These are phyloP conservation scores for Ammopiptanthus mongolicus DNA, from an alignment of 306 rosid species.

Conservation along the genomic window DNA sequence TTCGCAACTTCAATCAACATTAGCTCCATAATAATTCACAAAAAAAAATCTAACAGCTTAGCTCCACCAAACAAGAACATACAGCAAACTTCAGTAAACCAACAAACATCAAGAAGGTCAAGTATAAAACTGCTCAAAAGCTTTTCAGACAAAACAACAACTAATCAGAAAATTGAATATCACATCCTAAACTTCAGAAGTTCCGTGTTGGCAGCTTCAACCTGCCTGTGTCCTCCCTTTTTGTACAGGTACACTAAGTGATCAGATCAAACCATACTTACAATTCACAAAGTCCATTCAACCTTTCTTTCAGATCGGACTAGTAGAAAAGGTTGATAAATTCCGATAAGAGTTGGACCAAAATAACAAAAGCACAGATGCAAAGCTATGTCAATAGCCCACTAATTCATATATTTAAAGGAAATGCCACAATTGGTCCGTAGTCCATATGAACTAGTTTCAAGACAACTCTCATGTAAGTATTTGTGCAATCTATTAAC, in stretches of 20 bases:
- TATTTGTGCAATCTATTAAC: slow-evolving; percentile 5
- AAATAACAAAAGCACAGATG: background rate
- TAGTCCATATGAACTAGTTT: background rate
- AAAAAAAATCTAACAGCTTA: background rate
- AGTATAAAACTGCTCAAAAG: background rate
- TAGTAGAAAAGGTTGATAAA: background rate
- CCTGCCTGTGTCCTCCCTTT: background rate
- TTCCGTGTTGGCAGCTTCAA: background rate
- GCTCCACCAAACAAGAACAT: background rate
- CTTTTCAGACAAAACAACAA: background rate
- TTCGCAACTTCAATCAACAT: background rate
- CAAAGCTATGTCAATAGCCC: background rate
- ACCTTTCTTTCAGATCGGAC: background rate
- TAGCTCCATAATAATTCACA: background rate
- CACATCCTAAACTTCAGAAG: background rate
- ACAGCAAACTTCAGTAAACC: background rate
- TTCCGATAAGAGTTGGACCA: background rate
- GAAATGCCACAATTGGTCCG: background rate
- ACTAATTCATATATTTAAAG: background rate
- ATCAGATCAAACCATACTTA: background rate
- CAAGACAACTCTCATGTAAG: background rate
- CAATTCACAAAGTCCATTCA: background rate
- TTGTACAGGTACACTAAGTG: background rate
- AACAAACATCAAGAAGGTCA: background rate
- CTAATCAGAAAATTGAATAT: background rate